Evolutionary conservation across 129 eudicot species (phyloP), one percentile per base, ranked within the genome.

Genomic region (Sambucus nigra): DNA sequence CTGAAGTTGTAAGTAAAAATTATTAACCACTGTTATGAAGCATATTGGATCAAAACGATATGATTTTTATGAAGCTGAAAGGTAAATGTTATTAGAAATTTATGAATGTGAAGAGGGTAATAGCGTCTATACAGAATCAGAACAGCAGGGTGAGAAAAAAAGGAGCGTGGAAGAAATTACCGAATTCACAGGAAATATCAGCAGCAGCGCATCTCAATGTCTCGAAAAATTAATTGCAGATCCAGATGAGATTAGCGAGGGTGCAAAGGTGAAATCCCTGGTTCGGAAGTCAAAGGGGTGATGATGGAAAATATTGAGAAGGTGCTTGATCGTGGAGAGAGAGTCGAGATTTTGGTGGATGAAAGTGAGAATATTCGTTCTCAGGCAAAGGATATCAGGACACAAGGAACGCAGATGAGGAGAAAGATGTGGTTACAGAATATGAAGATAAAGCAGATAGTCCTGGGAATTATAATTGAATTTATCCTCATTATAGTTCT

Each of bases 281-380:
- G 95, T 89, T 57, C 93, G 65, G 97, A 89, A 70, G 97, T 89
- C 59, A 89, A 89, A 70, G 97, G 93, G 63, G 97, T 89, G 62
- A 89, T 89, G 97, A 81, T 89, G 95, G 95, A 89, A 61, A 89
- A 89, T 64, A 89, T 89, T 55, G 97, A 84, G 61, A 88, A 88
- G 87, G 97, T 89, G 69, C 98, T 89, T 68, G 97, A 88, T 63
- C 94, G 97, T 52, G 97, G 97, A 55, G 97, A 88, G 73, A 88
- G 84, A 73, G 84, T 88, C 53, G 97, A 88, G 78, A 87, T 88
- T 48, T 46, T 88, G 60, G 98, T 89, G 63, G 98, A 89, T 60
- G 85, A 89, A 70, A 76, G 95, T 0, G 98, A 89, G 73, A 85
- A 51, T 61, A 88, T 89, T 65, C 95, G 79, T 54, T 85, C 98